phyloP scores from a whole-genome alignment of 495 filamentous ascomycete genomes.

The Patellaria atrata region DNA sequence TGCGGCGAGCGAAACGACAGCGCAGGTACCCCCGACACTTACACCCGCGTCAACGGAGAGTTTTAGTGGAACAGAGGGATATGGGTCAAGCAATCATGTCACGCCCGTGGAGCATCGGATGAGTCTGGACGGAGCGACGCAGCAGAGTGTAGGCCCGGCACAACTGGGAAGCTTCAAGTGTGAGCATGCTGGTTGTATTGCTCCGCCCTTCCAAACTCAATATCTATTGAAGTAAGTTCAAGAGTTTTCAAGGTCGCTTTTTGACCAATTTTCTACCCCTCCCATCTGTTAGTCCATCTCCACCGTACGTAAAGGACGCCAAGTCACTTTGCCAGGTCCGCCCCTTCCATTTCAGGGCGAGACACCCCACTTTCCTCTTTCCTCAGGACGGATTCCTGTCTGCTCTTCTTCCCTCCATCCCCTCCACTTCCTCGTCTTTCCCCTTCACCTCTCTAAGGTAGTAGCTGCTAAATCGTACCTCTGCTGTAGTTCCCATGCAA shows the following conservation, averaged over 20 bases:
- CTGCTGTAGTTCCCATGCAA: slow-evolving; percentile 75
- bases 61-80: not conserved
- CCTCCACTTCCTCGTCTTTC: not conserved
- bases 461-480: not conserved
- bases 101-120: slow-evolving; percentile 21
- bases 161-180: slow-evolving; percentile 40
- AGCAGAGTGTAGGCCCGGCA: slow-evolving; percentile 19
- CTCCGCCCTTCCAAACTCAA: slow-evolving; percentile 84
- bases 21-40: slow-evolving; percentile 2
- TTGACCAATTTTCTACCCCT: no score
- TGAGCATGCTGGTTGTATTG: slow-evolving; percentile 60
- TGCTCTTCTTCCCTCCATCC: slow-evolving; percentile 1
- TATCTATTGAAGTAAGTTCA: slow-evolving; percentile 56
- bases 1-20: no score
- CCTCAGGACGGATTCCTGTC: no score
- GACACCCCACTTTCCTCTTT: no score
- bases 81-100: no score
- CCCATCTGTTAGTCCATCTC: no score
- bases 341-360: no score
- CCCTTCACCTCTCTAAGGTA: not conserved
- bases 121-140: slow-evolving; percentile 20
- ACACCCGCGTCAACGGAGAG: not conserved
- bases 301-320: no score
- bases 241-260: no score
- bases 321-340: no score